These are phyloP conservation scores for Senna siamea DNA, from an alignment of 306 rosid genomes.

Conservation along the genomic window DNA sequence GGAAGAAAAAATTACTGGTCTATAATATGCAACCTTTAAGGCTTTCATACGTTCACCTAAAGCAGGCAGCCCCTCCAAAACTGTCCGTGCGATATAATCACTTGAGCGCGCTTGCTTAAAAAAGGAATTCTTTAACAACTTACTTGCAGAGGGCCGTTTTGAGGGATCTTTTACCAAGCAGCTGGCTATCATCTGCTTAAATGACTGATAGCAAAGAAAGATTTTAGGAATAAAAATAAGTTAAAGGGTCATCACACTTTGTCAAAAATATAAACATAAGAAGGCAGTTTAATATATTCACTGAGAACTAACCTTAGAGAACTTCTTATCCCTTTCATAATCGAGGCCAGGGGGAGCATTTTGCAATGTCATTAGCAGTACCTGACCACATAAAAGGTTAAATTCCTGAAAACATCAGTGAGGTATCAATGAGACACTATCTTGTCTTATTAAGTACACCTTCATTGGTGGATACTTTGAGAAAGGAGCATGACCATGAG, in stretches of 20 bases:
- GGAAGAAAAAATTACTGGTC: slow-evolving; percentile 10
- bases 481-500: slow-evolving; percentile 98
- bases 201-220: slow-evolving; percentile 59
- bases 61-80: slow-evolving; percentile 86
- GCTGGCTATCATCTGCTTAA: slow-evolving; percentile 89
- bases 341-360: slow-evolving; percentile 96
- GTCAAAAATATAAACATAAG: slow-evolving; percentile 9
- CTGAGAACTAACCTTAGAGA: slow-evolving; percentile 64
- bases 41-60: slow-evolving; percentile 90
- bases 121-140: slow-evolving; percentile 77
- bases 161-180: slow-evolving; percentile 95
- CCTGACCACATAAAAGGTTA: slow-evolving; percentile 57
- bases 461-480: slow-evolving; percentile 96
- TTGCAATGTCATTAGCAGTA: slow-evolving; percentile 94
- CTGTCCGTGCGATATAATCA: slow-evolving; percentile 68
- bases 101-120: slow-evolving; percentile 88
- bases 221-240: slow-evolving; percentile 13
- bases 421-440: slow-evolving; percentile 32
- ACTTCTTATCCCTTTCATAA: slow-evolving; percentile 79
- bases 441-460: slow-evolving; percentile 51
- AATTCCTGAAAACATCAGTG: slow-evolving; percentile 25
- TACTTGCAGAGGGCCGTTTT: slow-evolving; percentile 81
- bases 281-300: background rate
- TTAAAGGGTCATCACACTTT: slow-evolving; percentile 7
- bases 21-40: slow-evolving; percentile 68